Base-by-base conservation (phyloP, 2,329 filamentous ascomycete genomes). In the Xylaria multiplex region DNA sequence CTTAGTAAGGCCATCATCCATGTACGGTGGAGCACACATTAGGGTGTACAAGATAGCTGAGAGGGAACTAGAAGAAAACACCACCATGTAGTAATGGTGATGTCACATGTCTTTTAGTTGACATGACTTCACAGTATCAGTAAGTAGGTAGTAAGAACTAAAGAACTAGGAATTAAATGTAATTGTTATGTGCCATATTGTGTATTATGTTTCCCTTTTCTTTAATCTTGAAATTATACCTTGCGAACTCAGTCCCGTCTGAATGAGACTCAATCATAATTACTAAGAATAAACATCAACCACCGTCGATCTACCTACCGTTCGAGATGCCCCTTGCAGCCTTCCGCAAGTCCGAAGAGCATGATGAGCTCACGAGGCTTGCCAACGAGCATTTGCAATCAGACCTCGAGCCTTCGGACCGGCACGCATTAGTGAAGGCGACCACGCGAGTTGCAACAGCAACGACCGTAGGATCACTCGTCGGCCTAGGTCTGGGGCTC, bases 401-500 rank as follows among this genome's bases (percentile, higher is more conserved):
- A 65, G 86, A 89, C 67, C 73, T 81, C 5, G 67, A 72, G n/a
- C 78, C 84, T 55, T 80, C 82, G 30, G 89, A 91, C 73, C 87
- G 88, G 57, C 83, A 88, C 42, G 81, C 81, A 0, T 80, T 91
- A 19, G 79, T 82, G 49, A 81, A 77, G 19, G 89, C 89, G 5
- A 86, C 86, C 6, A 76, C 74, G 6, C 86, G 84, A 63, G 82
- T 91, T 32, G 81, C 82, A 8, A 81, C 79, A 1, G 84, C 87
- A 71, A 83, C 88, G 0, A 81, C 82, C 3, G 71, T 90, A 64
- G 90, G 89, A 40, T 88, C 88, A 1, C 73, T 87, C 6, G 67
- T 88, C 2, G 89, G 90, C 3, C 75, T 91, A 2, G 85, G 84
- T 0, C 79, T 91, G 0, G 88, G 88, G 3, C 69, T 88, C 24